Evolutionary conservation across 768 basidiomycete genomes (phyloP), one percentile per base, ranked within the genome.

Genomic region (Mycena sanguinolenta): DNA sequence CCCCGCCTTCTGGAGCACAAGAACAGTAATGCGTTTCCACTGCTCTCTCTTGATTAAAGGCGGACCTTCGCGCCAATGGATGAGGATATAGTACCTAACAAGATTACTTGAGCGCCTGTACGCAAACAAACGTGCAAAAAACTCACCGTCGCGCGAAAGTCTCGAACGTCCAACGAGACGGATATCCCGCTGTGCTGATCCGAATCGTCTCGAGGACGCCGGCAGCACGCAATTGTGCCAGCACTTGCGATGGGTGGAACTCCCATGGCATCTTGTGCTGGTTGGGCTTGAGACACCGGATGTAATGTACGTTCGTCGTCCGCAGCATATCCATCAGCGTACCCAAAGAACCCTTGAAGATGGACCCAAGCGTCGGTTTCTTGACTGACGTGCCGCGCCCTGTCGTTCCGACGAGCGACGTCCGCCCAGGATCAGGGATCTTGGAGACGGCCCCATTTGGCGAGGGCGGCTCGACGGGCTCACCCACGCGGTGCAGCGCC

Each of bases 231-330:
- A 99, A 83, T 79, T 99, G 98, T 27, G 95, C 91, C 44, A 99
- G 83, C 14, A 99, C 98, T 79, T 98, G 96, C 74, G 96, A 93
- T 36, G 97, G 94, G 32, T 92, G 90, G 77, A 98, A 97, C 77
- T 96, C 95, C 98, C 98, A 99, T 42, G 98, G 95, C 64, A 86
- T 90, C 84, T 99, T 99, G 71, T 89, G 88, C 77, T 99, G 97
- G 78, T 99, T 99, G 1, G 98, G 98, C 81, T 99, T 99, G 85
- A 99, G 99, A 79, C 98, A 99, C 50, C 98, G 91, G 76, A 99
- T 99, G 77, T 99, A 99, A 78, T 99, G 98, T 0, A 98, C 98
- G 76, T 99, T 98, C 17, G 98, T 99, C 69, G 94, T 92, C 75
- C 95, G 92, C 71, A 99, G 91, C 0, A 97, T 99, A 38, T 98